These are phyloP conservation scores for Candida maesae DNA, from an alignment of 805 yeast species.

Conservation along the genomic window DNA sequence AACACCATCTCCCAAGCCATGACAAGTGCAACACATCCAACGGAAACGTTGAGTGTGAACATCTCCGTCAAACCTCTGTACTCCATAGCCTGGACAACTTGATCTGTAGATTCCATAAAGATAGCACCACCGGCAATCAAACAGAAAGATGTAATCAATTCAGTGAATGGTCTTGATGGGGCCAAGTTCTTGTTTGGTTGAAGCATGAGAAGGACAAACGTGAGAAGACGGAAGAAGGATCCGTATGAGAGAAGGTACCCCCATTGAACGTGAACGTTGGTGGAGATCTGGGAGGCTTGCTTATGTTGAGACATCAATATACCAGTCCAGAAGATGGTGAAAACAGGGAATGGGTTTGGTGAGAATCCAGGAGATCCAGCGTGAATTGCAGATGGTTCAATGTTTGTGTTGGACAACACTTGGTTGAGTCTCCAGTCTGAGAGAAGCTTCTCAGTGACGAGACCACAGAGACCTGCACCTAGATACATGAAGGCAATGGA, in stretches of 20 bases:
- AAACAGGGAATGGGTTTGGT: constrained; percentile 91
- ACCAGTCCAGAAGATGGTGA: constrained; percentile 96
- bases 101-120: constrained; percentile 90
- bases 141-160: constrained; percentile 73
- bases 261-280: constrained; percentile 88
- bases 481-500: constrained; percentile 89
- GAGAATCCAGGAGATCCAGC: constrained; percentile 70
- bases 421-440: constrained; percentile 54
- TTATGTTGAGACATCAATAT: constrained; percentile 91
- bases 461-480: constrained; percentile 91
- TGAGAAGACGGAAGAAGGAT: constrained; percentile 67
- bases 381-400: constrained; percentile 26
- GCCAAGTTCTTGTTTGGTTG: constrained; percentile 33
- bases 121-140: constrained; percentile 85
- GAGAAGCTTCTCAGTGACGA: constrained; percentile 69
- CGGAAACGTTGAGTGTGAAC: constrained; percentile 86
- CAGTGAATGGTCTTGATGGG: constrained; percentile 82
- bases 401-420: constrained; percentile 31
- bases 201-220: constrained; percentile 54
- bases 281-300: constrained; percentile 76
- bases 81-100: constrained; percentile 75
- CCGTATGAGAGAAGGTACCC: constrained; percentile 82
- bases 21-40: constrained; percentile 70
- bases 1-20: constrained; percentile 88
- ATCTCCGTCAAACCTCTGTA: constrained; percentile 79